Percentiles rank a stretch among this genome's conserved stretches.
Conservation (phyloP, 306 rosid genomes). For the Quercus alba region DNA sequence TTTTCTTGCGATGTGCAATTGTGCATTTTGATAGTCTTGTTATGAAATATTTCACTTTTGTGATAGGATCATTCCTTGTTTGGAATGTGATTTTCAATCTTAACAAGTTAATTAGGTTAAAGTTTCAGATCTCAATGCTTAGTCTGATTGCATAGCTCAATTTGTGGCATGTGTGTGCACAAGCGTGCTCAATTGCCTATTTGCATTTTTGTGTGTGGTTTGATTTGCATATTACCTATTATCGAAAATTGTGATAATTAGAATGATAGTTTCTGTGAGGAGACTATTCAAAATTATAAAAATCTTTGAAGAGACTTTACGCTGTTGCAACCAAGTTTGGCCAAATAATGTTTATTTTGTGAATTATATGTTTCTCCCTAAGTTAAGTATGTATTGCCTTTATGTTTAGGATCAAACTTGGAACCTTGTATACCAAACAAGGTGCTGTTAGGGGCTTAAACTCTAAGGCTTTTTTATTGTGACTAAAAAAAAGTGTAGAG, state of each 20-base stretch:
- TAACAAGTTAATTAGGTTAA: background rate
- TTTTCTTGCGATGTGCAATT: background rate
- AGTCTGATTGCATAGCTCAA: background rate
- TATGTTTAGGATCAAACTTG: background rate
- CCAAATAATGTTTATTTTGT: background rate
- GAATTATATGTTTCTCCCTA: background rate
- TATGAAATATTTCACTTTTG: background rate
- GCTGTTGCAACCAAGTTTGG: background rate
- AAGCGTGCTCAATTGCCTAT: background rate
- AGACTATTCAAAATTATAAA: background rate
- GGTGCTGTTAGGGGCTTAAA: background rate
- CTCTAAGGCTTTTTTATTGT: background rate
- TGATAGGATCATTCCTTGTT: background rate
- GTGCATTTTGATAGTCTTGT: background rate
- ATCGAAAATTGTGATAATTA: background rate
- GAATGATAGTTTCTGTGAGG: background rate
- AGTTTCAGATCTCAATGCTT: slow-evolving; percentile 13
- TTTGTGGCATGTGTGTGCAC: background rate
- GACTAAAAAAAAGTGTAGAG: background rate
- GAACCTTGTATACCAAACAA: background rate
- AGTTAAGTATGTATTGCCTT: background rate
- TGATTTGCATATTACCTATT: background rate
- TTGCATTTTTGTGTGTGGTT: background rate
- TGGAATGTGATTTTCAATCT: background rate
- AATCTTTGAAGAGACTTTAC: background rate